Conservation (phyloP, 371 early-diverging fungal genomes). For the Lichtheimia hyalospora region DNA sequence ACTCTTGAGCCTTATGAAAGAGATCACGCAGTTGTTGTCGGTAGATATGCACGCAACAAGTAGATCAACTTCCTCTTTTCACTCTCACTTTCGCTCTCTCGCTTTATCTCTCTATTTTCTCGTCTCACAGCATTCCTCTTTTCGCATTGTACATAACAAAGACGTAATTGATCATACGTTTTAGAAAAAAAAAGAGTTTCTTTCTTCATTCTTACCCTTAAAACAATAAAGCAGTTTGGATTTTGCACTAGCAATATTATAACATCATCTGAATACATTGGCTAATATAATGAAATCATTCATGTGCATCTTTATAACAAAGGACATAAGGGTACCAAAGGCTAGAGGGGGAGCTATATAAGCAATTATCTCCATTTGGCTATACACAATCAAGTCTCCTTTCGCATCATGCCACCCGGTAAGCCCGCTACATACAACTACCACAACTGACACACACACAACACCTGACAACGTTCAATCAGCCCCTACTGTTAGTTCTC, state of each 20-base stretch:
- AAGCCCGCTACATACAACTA: too few species aligned
- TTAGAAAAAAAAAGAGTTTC: not conserved
- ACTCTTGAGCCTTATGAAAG: slow-evolving; percentile 99
- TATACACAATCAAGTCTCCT: too few species aligned
- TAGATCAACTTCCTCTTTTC: slow-evolving; percentile 24
- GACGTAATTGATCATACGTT: not conserved
- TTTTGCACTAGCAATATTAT: too few species aligned
- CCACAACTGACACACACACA: not conserved
- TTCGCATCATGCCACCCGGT: too few species aligned
- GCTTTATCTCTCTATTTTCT: not conserved
- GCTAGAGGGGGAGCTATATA: too few species aligned
- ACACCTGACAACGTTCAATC: not conserved
- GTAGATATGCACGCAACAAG: slow-evolving; percentile 78
- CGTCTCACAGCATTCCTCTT: not conserved
- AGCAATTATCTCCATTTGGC: too few species aligned
- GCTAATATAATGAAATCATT: too few species aligned
- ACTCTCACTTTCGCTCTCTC: not conserved
- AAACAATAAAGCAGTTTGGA: too few species aligned
- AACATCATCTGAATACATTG: too few species aligned
- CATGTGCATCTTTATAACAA: too few species aligned
- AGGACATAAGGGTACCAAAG: too few species aligned
- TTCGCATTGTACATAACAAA: slow-evolving; percentile 7
- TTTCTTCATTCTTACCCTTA: not conserved
- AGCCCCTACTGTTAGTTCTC: not conserved
- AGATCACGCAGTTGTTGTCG: slow-evolving; percentile 99